Percentiles rank a stretch among this genome's conserved stretches.
Evolutionary conservation across 371 early-diverging fungal species (phyloP).

Genomic region (Zopfochytrium polystomum): DNA sequence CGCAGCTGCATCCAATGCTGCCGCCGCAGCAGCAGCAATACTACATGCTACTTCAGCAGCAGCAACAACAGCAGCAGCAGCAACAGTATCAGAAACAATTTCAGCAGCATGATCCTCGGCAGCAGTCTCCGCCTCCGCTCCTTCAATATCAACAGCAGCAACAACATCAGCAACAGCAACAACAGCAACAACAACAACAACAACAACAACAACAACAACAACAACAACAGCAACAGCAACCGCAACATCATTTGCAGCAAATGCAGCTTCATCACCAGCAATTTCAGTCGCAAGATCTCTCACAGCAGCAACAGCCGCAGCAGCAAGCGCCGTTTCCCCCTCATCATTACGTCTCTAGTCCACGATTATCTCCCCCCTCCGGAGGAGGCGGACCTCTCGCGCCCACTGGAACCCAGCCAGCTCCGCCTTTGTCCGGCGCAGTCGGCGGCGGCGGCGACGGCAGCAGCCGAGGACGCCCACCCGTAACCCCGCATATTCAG

Average conservation of each 20-base stretch:
- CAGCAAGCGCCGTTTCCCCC: background rate
- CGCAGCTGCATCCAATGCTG: background rate
- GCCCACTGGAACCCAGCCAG: background rate
- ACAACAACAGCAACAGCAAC: background rate
- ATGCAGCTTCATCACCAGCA: background rate
- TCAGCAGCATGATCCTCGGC: background rate
- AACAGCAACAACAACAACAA: conserved; percentile 5
- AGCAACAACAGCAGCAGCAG: background rate
- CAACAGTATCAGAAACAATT: too few species aligned
- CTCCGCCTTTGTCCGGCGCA: background rate
- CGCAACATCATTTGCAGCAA: background rate
- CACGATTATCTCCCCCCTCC: background rate
- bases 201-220: conserved; percentile 4
- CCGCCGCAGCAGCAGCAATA: background rate
- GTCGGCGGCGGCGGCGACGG: background rate
- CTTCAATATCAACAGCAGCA: background rate
- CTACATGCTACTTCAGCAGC: background rate
- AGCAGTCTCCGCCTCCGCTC: background rate
- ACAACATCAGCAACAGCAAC: too few species aligned
- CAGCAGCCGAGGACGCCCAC: background rate
- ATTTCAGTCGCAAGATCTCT: background rate
- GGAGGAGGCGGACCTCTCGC: background rate
- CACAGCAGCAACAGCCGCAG: background rate
- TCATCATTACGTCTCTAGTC: background rate
- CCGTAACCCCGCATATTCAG: conserved; percentile 1